Percentiles rank a stretch among this genome's conserved stretches.
Evolutionary conservation across 345 rosid species (phyloP).

Genomic region (Noccaea bulbosa): DNA sequence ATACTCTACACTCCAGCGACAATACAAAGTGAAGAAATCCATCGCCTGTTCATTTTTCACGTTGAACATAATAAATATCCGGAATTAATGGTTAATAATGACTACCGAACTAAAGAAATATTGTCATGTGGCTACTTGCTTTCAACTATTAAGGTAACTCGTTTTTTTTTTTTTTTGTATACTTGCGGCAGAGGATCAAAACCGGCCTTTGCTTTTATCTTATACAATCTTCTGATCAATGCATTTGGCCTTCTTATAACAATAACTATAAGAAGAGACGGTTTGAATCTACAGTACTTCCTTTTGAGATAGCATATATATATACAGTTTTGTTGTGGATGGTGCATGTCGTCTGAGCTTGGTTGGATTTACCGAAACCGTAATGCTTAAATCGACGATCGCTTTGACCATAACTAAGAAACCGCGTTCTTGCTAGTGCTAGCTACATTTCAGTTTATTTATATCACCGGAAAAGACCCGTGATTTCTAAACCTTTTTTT

Average conservation of each 20-base stretch:
- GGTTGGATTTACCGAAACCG: too few species aligned
- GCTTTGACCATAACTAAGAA: neutral
- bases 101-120: slow-evolving; percentile 13
- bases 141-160: slow-evolving; percentile 12
- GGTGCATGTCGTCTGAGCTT: too few species aligned
- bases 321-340: too few species aligned
- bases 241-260: neutral
- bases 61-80: neutral
- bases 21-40: neutral
- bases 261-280: neutral
- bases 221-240: neutral
- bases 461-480: slow-evolving; percentile 32
- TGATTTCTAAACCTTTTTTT: neutral
- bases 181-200: slow-evolving; percentile 38
- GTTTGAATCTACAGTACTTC: neutral
- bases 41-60: neutral
- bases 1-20: neutral
- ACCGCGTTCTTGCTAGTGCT: slow-evolving; percentile 8
- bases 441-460: slow-evolving; percentile 14
- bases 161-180: slow-evolving; percentile 15
- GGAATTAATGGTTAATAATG: slow-evolving; percentile 4
- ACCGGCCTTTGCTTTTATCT: slow-evolving; percentile 32
- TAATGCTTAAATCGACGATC: neutral
- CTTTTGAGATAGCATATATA: neutral
- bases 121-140: slow-evolving; percentile 28